Conservation (phyloP, 805 yeast species). For the Starmera caribaea region DNA sequence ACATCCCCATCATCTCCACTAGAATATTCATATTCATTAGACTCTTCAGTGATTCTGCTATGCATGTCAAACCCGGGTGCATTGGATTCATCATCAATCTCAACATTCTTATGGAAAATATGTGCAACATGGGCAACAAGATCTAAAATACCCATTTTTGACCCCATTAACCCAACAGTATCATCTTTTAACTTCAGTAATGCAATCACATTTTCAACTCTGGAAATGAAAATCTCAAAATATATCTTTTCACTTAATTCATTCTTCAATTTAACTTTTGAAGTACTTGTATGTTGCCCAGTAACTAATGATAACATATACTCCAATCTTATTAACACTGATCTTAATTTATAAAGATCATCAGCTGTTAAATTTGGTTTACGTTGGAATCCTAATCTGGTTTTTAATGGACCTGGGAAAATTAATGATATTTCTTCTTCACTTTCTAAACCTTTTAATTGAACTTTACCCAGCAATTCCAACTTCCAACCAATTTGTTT, state of each 20-base stretch:
- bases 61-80: no score
- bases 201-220: slow-evolving; percentile 55
- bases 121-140: slow-evolving; percentile 9
- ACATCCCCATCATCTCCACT: no score
- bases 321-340: slow-evolving; percentile 48
- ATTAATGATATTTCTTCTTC: slow-evolving; percentile 79
- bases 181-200: slow-evolving; percentile 33
- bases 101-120: not conserved
- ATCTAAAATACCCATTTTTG: slow-evolving; percentile 9
- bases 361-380: slow-evolving; percentile 27
- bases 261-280: slow-evolving; percentile 14
- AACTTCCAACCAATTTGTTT: slow-evolving; percentile 62
- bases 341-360: slow-evolving; percentile 40
- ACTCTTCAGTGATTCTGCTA: no score
- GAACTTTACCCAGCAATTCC: slow-evolving; percentile 71
- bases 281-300: slow-evolving; percentile 25
- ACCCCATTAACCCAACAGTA: slow-evolving; percentile 15
- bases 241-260: slow-evolving; percentile 39
- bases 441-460: slow-evolving; percentile 88
- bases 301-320: slow-evolving; percentile 40
- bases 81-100: no score
- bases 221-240: slow-evolving; percentile 55
- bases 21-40: no score
- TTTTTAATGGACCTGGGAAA: slow-evolving; percentile 56
- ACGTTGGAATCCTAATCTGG: slow-evolving; percentile 42